These are phyloP conservation scores for Teratosphaeria epicoccoides DNA, from an alignment of 2,329 filamentous ascomycete species.

Conservation along the genomic window DNA sequence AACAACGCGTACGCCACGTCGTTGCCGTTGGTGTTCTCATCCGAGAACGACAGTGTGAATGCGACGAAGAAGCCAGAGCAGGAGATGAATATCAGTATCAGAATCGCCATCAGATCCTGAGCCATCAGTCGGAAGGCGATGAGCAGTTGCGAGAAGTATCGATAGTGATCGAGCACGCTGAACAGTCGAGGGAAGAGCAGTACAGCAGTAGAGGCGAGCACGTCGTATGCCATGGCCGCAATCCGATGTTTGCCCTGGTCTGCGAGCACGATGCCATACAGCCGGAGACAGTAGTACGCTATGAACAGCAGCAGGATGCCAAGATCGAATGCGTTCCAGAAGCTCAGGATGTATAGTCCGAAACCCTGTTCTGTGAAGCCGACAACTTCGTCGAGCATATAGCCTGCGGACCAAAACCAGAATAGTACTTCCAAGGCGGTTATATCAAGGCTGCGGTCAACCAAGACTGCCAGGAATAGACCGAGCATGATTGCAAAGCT, in stretches of 20 bases:
- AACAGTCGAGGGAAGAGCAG: constrained; percentile 84
- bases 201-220: constrained; percentile 84
- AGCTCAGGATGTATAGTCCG: constrained; percentile 91
- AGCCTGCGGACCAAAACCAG: constrained; percentile 96
- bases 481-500: constrained; percentile 77
- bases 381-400: constrained; percentile 92
- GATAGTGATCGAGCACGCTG: constrained; percentile 86
- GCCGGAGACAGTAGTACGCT: constrained; percentile 78
- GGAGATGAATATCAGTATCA: constrained; percentile 71
- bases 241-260: constrained; percentile 57
- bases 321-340: constrained; percentile 93
- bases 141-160: constrained; percentile 88
- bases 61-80: constrained; percentile 95
- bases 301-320: constrained; percentile 79
- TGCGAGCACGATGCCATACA: constrained; percentile 76
- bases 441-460: constrained; percentile 65
- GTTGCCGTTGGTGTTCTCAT: constrained; percentile 56
- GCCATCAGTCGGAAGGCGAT: constrained; percentile 94
- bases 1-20: constrained; percentile 85
- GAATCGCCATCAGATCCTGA: constrained; percentile 73
- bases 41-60: constrained; percentile 70
- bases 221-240: constrained; percentile 81
- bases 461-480: constrained; percentile 73
- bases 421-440: constrained; percentile 79
- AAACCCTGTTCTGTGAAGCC: constrained; percentile 96